phyloP scores from a whole-genome alignment of 2,329 filamentous ascomycete species.

The Tolypocladium guangdongense region DNA sequence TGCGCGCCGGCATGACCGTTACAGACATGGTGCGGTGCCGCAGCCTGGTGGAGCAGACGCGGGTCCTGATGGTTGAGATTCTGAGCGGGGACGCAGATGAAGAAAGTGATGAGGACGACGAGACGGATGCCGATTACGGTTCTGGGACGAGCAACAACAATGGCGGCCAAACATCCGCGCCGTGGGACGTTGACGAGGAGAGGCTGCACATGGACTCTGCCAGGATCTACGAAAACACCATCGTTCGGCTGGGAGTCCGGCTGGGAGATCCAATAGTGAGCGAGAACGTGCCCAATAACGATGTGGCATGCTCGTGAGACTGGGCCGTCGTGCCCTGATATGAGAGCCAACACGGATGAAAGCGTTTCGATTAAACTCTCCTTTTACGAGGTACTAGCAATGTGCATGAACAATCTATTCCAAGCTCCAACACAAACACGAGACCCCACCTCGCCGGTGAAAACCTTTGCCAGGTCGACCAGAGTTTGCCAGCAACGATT shows the following conservation, averaged over 20 bases:
- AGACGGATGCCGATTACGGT: conserved; percentile 24
- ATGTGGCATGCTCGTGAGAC: neutral
- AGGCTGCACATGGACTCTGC: conserved; percentile 59
- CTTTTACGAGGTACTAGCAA: no score
- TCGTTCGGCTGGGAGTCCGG: conserved; percentile 61
- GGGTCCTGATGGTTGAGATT: conserved; percentile 58
- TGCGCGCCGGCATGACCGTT: conserved; percentile 54
- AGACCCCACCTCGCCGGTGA: no score
- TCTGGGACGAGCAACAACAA: conserved; percentile 18
- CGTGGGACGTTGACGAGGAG: conserved; percentile 32
- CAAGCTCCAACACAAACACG: no score
- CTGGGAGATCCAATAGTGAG: conserved; percentile 35
- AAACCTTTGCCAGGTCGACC: no score
- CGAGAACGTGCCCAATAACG: conserved; percentile 5
- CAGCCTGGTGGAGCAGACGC: conserved; percentile 66
- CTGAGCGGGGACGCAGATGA: conserved; percentile 40
- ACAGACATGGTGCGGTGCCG: conserved; percentile 85
- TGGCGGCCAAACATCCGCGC: neutral
- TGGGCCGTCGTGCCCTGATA: neutral
- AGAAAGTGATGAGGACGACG: conserved; percentile 25
- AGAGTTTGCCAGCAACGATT: no score
- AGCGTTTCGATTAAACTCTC: neutral
- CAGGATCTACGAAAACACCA: conserved; percentile 68
- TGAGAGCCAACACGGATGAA: neutral
- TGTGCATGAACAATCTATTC: no score